Conservation (phyloP, 1,284 basidiomycete species). For the Afroboletus lepidellus region DNA sequence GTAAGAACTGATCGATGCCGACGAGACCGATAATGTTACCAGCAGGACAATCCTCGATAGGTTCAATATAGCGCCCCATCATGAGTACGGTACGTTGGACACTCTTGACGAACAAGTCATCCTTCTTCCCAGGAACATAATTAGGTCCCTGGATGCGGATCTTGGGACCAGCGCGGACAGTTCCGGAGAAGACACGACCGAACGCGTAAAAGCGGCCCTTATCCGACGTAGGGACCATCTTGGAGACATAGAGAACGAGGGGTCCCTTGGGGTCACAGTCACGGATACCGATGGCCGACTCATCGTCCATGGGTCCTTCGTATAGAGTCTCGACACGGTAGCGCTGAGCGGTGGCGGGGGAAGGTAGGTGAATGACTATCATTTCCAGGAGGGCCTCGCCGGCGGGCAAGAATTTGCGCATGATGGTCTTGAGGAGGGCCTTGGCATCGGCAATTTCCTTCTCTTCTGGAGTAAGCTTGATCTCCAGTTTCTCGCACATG, state of each 20-base stretch:
- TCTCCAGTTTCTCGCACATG: conserved; percentile 96
- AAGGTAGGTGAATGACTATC: conserved; percentile 99
- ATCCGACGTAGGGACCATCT: conserved; percentile 99
- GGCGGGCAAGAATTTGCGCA: conserved; percentile 99
- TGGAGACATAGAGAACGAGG: conserved; percentile 98
- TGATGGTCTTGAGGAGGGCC: conserved; percentile 94
- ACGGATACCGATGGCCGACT: conserved; percentile 97
- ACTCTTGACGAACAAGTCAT: conserved; percentile 97
- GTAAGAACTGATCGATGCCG: conserved; percentile 99
- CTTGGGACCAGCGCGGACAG: conserved; percentile 95
- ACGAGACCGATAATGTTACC: conserved; percentile 99
- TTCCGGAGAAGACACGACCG: conserved; percentile 99
- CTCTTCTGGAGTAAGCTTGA: conserved; percentile 90
- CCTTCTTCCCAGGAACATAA: conserved; percentile 98
- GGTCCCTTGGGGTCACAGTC: conserved; percentile 98
- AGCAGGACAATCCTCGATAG: conserved; percentile 98
- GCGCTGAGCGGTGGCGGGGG: conserved; percentile 93
- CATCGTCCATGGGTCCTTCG: conserved; percentile 99
- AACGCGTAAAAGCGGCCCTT: conserved; percentile 99
- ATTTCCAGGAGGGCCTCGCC: conserved; percentile 99
- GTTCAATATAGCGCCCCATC: conserved; percentile 99
- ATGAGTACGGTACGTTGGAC: conserved; percentile 99
- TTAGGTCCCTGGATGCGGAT: conserved; percentile 99
- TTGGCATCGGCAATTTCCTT: conserved; percentile 91
- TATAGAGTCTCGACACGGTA: conserved; percentile 99